Base-by-base conservation (phyloP, 2,329 filamentous ascomycete genomes). In the Sarocladium kiliense region DNA sequence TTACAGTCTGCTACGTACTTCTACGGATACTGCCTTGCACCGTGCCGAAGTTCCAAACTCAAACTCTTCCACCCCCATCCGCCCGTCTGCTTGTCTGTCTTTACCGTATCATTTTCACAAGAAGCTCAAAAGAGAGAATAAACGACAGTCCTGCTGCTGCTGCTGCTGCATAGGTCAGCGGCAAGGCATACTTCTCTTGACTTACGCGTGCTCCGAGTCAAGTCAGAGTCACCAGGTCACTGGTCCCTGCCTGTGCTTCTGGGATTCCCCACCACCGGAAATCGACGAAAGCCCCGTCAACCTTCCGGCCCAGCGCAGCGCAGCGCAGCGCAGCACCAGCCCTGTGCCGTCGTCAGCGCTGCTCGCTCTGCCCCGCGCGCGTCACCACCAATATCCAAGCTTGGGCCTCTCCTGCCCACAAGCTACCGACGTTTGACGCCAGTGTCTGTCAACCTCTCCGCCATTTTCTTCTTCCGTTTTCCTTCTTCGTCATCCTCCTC, bases 311-410 rank as follows among this genome's bases (percentile, higher is more conserved):
- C n/a, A n/a, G n/a, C n/a, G n/a, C n/a, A n/a, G n/a, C n/a, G n/a
- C n/a, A n/a, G n/a, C n/a, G n/a, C n/a, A n/a, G n/a, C n/a, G n/a
- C n/a, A n/a, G n/a, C n/a, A 6, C 41, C 41, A 51, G 47, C 47
- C 47, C 47, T 36, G 47, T 44, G 39, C 47, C 25, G 47, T 51
- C 47, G 47, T 51, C 47, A 51, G 47, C 47, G 30, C 18, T 51
- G 10, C 30, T 16, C 25, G 30, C 47, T 34, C 47, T 36, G 47
- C 47, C 47, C 47, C 47, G 47, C 47, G 47, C 27, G 47, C 47
- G 47, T 51, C 47, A 51, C 47, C 44, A 49, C 26, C 26, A 36
- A 36, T 27, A 36, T 34, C 47, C 19, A 51, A 51, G 47, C 47
- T 51, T 51, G 47, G 47, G 47, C 30, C 26, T 49, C 44, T 51